A percentile compares a stretch with the other conserved stretches of the same genome.
phyloP scores from a whole-genome alignment of 345 rosid genomes.

The Rubroshorea leprosula region DNA sequence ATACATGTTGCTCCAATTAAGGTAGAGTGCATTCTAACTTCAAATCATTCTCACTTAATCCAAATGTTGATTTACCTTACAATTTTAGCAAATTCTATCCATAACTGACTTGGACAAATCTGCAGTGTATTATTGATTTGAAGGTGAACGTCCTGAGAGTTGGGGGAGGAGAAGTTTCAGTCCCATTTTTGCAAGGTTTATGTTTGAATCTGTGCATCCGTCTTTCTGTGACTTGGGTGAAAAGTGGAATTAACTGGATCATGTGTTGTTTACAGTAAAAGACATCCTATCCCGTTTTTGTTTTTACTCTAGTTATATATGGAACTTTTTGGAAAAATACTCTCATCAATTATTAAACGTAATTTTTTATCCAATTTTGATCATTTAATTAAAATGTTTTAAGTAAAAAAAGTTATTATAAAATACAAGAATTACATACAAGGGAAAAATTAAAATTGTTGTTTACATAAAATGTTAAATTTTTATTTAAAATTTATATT shows the following conservation, averaged over 20 bases:
- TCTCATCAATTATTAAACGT: too few relatives aligned
- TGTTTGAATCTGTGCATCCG: conserved; percentile 11
- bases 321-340: too few relatives aligned
- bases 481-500: too few relatives aligned
- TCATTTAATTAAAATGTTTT: too few relatives aligned
- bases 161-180: conserved; percentile 96
- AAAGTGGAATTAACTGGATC: conserved; percentile 11
- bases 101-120: neutral
- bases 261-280: conserved; percentile 55
- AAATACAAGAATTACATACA: too few relatives aligned
- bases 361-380: too few relatives aligned
- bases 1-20: conserved; percentile 97
- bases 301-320: too few relatives aligned
- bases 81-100: conserved; percentile 4
- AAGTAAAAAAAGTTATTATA: too few relatives aligned
- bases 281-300: conserved; percentile 77
- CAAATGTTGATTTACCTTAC: conserved; percentile 5
- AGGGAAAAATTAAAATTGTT: too few relatives aligned
- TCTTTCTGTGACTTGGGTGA: conserved; percentile 4
- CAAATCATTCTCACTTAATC: conserved; percentile 11
- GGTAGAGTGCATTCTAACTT: conserved; percentile 26
- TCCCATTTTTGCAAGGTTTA: conserved; percentile 92
- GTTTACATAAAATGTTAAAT: too few relatives aligned
- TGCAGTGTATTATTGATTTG: conserved; percentile 88
- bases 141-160: conserved; percentile 84